A percentile compares a stretch with the other conserved stretches of the same genome.
These are phyloP conservation scores for Globisporangium yorkense DNA, from an alignment of 352 stramenopile species.

Conservation along the genomic window DNA sequence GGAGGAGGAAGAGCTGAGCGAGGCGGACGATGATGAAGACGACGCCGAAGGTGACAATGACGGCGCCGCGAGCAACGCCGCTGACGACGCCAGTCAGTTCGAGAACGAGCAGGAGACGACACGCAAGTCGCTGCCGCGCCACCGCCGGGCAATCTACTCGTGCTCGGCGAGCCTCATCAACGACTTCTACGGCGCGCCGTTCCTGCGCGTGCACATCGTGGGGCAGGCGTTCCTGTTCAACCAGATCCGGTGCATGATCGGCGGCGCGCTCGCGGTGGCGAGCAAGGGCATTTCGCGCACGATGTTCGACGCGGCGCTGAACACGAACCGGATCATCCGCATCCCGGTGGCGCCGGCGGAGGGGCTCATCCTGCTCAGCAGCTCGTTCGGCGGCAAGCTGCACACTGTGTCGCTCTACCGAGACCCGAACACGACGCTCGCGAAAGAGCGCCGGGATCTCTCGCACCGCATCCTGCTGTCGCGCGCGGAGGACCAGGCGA, in stretches of 20 bases:
- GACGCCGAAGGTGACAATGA: constrained; percentile 4
- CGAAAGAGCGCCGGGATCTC: constrained; percentile 43
- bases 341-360: constrained; percentile 86
- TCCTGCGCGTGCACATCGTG: constrained; percentile 73
- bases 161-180: constrained; percentile 56
- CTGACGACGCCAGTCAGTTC: constrained; percentile 28
- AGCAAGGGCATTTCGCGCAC: constrained; percentile 62
- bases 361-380: constrained; percentile 81
- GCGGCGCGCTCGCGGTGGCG: constrained; percentile 74
- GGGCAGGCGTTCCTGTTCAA: constrained; percentile 85
- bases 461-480: constrained; percentile 57
- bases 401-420: constrained; percentile 71
- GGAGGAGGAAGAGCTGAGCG: neutral
- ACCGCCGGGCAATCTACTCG: constrained; percentile 75
- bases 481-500: constrained; percentile 35
- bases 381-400: constrained; percentile 73
- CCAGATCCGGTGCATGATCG: constrained; percentile 90
- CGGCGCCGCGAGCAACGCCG: constrained; percentile 1
- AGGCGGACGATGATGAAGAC: constrained; percentile 5
- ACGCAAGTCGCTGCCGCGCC: constrained; percentile 54
- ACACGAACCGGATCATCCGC: constrained; percentile 75
- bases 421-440: constrained; percentile 60
- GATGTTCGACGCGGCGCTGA: constrained; percentile 72
- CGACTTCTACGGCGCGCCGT: constrained; percentile 55
- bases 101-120: constrained; percentile 26